A percentile compares a stretch with the other conserved stretches of the same genome.
phyloP scores from a whole-genome alignment of 2,329 filamentous ascomycete species.

The Acrocalymma vagum region DNA sequence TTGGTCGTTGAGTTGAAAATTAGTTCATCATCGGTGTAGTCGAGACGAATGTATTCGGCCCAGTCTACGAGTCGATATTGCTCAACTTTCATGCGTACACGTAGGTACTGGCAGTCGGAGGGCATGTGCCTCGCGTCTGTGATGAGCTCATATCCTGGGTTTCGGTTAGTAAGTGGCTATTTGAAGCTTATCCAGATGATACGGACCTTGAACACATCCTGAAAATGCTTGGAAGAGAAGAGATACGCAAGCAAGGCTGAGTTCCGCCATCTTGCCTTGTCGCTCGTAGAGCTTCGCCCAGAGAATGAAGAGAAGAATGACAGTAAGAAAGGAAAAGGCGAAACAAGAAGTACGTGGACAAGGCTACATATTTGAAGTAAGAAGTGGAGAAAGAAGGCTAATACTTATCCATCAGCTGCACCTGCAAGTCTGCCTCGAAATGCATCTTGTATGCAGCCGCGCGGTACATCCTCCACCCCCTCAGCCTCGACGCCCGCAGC shows the following conservation, averaged over 20 bases:
- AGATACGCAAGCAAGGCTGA: conserved; percentile 36
- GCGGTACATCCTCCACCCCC: conserved; percentile 27
- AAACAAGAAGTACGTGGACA: background rate
- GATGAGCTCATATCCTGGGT: conserved; percentile 46
- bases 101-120: conserved; percentile 40
- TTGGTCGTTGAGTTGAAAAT: conserved; percentile 43
- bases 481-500: conserved; percentile 36
- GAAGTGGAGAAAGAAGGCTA: conserved; percentile 20
- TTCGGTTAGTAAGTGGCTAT: conserved; percentile 1
- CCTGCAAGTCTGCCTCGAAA: conserved; percentile 9
- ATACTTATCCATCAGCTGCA: conserved; percentile 29
- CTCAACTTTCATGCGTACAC: conserved; percentile 48
- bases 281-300: background rate
- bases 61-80: conserved; percentile 49
- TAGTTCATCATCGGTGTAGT: conserved; percentile 41
- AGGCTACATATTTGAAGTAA: background rate
- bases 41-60: conserved; percentile 43
- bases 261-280: conserved; percentile 27
- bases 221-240: conserved; percentile 47
- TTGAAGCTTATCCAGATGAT: background rate
- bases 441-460: conserved; percentile 21
- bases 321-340: conserved; percentile 2
- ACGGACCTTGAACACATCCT: conserved; percentile 45
- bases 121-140: conserved; percentile 45
- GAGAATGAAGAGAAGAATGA: background rate